Evolutionary conservation across 2,329 filamentous ascomycete genomes (phyloP), one percentile per base, ranked within the genome.

Genomic region (Hypoxylon sp.): DNA sequence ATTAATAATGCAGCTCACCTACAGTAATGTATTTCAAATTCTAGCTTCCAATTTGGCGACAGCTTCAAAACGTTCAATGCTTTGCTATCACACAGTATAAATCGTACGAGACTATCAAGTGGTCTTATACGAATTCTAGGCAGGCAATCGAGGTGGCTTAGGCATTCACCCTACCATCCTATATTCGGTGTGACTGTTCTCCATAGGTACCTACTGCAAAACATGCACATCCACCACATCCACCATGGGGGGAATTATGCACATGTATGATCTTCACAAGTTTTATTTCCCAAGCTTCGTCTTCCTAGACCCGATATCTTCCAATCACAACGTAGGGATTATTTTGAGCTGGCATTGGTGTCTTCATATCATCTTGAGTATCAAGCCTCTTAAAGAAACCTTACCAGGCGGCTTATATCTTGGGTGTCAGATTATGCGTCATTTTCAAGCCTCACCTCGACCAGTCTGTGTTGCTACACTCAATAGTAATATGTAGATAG

Each of bases 151-250:
- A 28, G 21, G 51, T 64, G 60, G 60, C 28, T 38, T 19, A 46
- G 19, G 17, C 19, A 28, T 32, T 53, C 30, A 17, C 21, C 49
- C 19, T 52, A 25, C 28, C 60, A 43, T 25, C n/a, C 34, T 48
- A 48, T 66, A 52, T 66, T 68, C 66, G 66, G 66, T 61, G 38
- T 66, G 66, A 66, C 59, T 38, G 43, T 57, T 65, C 55, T 46
- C 45, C 59, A 66, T 63, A 41, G 25, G n/a, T 19, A 36, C 59
- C 63, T n/a, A 36, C 59, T 66, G 66, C 58, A 65, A 63, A 55
- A 58, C 66, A 66, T 53, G 34, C 28, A 49, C 48, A 60, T 38
- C 43, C 17, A 32, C 43, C 17, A 32, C 48, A 60, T 38, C 32
- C 17, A 14, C 53, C 25, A 45, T 50, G 57, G 48, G 34, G 45